Conservation (phyloP, 1,139 yeast species). For the Magnusiomyces clavatus region DNA sequence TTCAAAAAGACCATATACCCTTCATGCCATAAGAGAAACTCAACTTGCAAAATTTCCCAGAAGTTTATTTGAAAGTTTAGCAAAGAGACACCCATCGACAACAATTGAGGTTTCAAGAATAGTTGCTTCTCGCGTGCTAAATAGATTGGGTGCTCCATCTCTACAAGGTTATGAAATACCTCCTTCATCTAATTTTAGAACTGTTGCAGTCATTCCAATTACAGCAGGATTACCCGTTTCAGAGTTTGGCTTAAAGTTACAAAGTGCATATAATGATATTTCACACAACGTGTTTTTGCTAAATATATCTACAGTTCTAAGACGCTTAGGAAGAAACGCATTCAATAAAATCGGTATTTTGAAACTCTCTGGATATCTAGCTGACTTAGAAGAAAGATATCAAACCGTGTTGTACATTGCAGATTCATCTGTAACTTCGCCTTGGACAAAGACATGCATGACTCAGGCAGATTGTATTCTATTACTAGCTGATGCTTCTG, state of each 20-base stretch:
- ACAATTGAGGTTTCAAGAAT: conserved; percentile 86
- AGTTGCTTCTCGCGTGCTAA: conserved; percentile 63
- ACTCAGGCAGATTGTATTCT: conserved; percentile 86
- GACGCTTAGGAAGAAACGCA: conserved; percentile 84
- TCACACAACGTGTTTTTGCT: conserved; percentile 69
- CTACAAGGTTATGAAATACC: conserved; percentile 9
- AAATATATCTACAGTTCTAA: conserved; percentile 73
- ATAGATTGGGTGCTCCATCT: conserved; percentile 19
- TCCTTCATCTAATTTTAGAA: conserved; percentile 42
- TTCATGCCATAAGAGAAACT: conserved; percentile 86
- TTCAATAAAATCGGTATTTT: conserved; percentile 81
- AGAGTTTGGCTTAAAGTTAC: conserved; percentile 72
- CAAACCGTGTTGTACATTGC: conserved; percentile 84
- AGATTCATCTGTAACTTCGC: conserved; percentile 73
- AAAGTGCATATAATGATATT: conserved; percentile 60
- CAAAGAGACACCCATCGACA: conserved; percentile 78
- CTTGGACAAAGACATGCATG: conserved; percentile 90
- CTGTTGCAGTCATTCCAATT: conserved; percentile 78
- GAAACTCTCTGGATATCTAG: conserved; percentile 81
- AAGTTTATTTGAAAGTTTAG: conserved; percentile 74
- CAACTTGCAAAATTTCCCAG: conserved; percentile 92
- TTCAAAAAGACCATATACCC: conserved; percentile 59
- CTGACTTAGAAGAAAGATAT: conserved; percentile 83
- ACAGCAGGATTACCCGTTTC: conserved; percentile 72
- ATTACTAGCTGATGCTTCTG: conserved; percentile 40